Evolutionary conservation across 805 yeast genomes (phyloP).

Genomic region (Ogataea corticis): DNA sequence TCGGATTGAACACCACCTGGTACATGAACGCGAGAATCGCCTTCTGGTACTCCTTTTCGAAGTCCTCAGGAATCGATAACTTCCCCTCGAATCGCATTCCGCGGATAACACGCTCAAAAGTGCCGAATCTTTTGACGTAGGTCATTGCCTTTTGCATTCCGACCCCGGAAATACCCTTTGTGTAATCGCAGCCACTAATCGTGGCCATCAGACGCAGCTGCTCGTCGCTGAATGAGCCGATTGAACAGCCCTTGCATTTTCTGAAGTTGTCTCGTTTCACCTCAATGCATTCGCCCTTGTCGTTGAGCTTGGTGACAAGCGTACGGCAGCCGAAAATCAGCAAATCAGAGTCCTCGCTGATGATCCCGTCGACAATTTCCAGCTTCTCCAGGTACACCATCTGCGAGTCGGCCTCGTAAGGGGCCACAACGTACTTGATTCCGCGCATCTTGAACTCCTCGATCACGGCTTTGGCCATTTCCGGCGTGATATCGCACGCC

Average conservation of each 20-base stretch:
- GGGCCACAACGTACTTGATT: slow-evolving; percentile 85
- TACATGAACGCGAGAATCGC: slow-evolving; percentile 81
- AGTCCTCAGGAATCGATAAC: slow-evolving; percentile 52
- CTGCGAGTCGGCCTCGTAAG: slow-evolving; percentile 98
- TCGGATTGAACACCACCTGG: slow-evolving; percentile 85
- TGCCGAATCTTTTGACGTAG: slow-evolving; percentile 50
- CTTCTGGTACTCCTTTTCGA: slow-evolving; percentile 55
- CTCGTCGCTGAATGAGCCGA: slow-evolving; percentile 50
- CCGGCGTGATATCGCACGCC: slow-evolving; percentile 84
- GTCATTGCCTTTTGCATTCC: slow-evolving; percentile 78
- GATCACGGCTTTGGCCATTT: slow-evolving; percentile 86
- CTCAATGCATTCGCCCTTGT: slow-evolving; percentile 65
- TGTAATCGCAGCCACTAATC: slow-evolving; percentile 95
- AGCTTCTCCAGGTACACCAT: slow-evolving; percentile 82
- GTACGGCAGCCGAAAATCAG: slow-evolving; percentile 80
- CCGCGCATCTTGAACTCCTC: slow-evolving; percentile 58
- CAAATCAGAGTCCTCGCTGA: slow-evolving; percentile 94
- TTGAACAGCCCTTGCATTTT: slow-evolving; percentile 33
- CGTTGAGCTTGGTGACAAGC: slow-evolving; percentile 80
- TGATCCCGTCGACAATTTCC: slow-evolving; percentile 78
- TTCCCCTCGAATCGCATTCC: slow-evolving; percentile 64
- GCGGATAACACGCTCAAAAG: slow-evolving; percentile 56
- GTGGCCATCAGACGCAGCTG: slow-evolving; percentile 79
- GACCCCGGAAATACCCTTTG: slow-evolving; percentile 77
- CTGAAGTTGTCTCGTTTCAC: slow-evolving; percentile 58